These are phyloP conservation scores for Penicillium sp. DNA, from an alignment of 2,329 filamentous ascomycete species.

Conservation along the genomic window DNA sequence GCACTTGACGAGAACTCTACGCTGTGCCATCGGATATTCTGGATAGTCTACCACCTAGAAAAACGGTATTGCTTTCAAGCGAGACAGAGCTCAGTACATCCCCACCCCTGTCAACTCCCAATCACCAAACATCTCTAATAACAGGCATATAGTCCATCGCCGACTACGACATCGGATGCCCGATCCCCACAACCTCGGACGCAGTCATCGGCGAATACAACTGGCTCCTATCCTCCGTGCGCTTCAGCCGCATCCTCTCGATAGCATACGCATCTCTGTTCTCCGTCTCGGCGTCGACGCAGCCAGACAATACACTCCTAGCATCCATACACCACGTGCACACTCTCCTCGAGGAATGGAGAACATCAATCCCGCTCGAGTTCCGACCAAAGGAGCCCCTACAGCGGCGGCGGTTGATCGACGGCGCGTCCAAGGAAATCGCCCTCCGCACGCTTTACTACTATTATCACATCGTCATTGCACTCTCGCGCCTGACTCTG, in stretches of 20 bases:
- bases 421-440: conserved; percentile 25
- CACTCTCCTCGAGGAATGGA: conserved; percentile 39
- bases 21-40: conserved; percentile 39
- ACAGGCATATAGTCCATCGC: conserved; percentile 33
- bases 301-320: conserved; percentile 20
- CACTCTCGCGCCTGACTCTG: conserved; percentile 37
- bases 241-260: conserved; percentile 39
- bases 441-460: conserved; percentile 34
- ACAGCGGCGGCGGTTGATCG: conserved; percentile 2
- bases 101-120: too few species aligned
- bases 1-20: conserved; percentile 20
- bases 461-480: conserved; percentile 39
- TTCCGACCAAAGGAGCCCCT: conserved; percentile 37
- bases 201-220: conserved; percentile 39
- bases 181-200: conserved; percentile 40
- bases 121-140: not conserved
- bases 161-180: conserved; percentile 46
- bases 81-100: conserved; percentile 39
- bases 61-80: conserved; percentile 41
- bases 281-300: conserved; percentile 39
- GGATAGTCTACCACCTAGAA: conserved; percentile 48
- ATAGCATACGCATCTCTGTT: conserved; percentile 41
- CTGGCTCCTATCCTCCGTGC: conserved; percentile 41
- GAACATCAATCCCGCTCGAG: conserved; percentile 31
- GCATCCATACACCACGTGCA: conserved; percentile 30